Percentiles rank a stretch among this genome's conserved stretches.
Evolutionary conservation across 2,329 filamentous ascomycete species (phyloP).

Genomic region (Claviceps sp.): DNA sequence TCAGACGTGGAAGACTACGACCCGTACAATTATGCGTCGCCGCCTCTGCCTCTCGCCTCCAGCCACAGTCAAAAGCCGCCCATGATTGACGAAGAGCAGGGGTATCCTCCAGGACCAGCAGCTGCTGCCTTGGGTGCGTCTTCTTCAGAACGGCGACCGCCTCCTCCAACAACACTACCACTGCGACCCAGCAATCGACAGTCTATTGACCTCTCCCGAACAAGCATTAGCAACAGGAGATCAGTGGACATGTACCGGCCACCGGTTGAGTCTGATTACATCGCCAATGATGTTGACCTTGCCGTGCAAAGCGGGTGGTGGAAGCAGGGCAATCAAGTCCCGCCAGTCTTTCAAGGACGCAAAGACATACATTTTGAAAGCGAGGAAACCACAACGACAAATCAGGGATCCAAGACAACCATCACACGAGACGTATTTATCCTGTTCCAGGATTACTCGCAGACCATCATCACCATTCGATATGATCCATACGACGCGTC

Average conservation of each 20-base stretch:
- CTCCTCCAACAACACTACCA: conserved; percentile 23
- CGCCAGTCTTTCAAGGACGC: conserved; percentile 68
- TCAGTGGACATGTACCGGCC: conserved; percentile 69
- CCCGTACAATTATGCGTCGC: conserved; percentile 42
- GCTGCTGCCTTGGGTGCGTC: conserved; percentile 27
- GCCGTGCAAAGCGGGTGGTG: conserved; percentile 70
- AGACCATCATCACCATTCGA: conserved; percentile 71
- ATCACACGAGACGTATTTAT: conserved; percentile 73
- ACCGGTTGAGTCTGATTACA: conserved; percentile 66
- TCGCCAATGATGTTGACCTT: conserved; percentile 79
- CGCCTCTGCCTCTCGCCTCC: conserved; percentile 12
- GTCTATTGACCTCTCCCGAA: conserved; percentile 24
- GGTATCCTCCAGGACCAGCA: conserved; percentile 31
- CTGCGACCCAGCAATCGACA: conserved; percentile 13
- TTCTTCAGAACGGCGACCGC: conserved; percentile 27
- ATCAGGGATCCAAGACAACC: conserved; percentile 54
- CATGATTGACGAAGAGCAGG: conserved; percentile 29
- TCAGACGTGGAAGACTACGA: conserved; percentile 56
- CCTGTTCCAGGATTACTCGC: conserved; percentile 93
- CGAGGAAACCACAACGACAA: conserved; percentile 60
- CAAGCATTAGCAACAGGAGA: conserved; percentile 29
- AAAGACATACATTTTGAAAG: conserved; percentile 73
- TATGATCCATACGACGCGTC: conserved; percentile 64
- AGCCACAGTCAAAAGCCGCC: conserved; percentile 22
- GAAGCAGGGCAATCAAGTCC: conserved; percentile 65